Evolutionary conservation across 148 eudicot species (phyloP).

Genomic region (Diospyros lotus): DNA sequence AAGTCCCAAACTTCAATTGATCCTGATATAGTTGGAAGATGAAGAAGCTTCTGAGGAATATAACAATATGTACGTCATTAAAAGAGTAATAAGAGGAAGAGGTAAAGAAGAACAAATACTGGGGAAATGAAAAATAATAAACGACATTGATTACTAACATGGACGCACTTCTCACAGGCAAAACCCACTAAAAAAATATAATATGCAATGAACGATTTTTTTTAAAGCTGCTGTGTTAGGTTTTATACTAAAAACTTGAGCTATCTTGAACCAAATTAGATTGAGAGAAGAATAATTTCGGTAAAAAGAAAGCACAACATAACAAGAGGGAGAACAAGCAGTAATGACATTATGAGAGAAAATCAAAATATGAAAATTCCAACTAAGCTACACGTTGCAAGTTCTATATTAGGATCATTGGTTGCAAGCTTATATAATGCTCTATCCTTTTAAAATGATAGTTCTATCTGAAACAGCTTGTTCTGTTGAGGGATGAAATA

Average conservation of each 20-base stretch:
- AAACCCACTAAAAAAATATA: not conserved
- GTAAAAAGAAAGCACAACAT: not conserved
- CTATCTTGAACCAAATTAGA: too few relatives aligned
- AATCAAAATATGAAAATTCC: not conserved
- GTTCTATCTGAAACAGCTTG: not conserved
- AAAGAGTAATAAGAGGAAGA: conserved; percentile 6
- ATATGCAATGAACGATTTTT: too few relatives aligned
- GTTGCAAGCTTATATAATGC: not conserved
- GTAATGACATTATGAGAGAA: conserved; percentile 2
- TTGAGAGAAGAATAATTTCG: not conserved
- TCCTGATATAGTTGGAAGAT: conserved; percentile 80
- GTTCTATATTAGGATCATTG: not conserved
- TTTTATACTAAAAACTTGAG: too few relatives aligned
- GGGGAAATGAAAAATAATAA: not conserved
- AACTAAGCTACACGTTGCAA: not conserved
- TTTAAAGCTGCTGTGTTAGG: too few relatives aligned
- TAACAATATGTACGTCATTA: conserved; percentile 17
- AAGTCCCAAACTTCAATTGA: conserved; percentile 99
- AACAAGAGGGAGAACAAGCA: not conserved
- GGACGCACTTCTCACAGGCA: too few relatives aligned
- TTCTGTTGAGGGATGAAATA: not conserved
- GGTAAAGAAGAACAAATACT: not conserved
- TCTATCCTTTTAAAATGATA: conserved; percentile 1
- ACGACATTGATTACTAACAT: not conserved
- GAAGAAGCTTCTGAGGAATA: conserved; percentile 79